Conservation (phyloP, 352 stramenopile species). For the Pythium brachiatum region DNA sequence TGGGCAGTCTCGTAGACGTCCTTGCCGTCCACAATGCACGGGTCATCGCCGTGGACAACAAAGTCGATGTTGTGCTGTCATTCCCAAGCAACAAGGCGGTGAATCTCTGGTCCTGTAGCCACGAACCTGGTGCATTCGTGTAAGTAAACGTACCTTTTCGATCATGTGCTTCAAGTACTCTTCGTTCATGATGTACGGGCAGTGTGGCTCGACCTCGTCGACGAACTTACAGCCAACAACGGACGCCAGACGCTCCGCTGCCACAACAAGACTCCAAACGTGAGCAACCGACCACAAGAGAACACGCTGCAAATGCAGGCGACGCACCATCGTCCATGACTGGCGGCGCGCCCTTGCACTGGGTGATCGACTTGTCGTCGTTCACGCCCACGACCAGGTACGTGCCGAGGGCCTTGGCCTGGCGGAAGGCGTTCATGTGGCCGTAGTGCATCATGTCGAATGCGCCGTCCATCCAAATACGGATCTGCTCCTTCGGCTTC, state of each 20-base stretch:
- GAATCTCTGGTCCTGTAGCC: neutral
- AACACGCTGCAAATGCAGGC: neutral
- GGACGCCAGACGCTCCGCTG: constrained; percentile 93
- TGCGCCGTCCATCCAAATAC: constrained; percentile 98
- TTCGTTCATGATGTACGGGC: constrained; percentile 98
- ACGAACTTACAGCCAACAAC: constrained; percentile 98
- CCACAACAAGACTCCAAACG: neutral
- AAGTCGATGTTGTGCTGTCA: constrained; percentile 95
- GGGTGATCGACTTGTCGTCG: constrained; percentile 95
- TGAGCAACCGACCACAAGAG: neutral
- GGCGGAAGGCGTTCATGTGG: constrained; percentile 99
- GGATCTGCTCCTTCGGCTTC: constrained; percentile 86
- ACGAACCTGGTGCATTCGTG: neutral
- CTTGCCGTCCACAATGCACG: constrained; percentile 98
- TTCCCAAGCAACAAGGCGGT: neutral
- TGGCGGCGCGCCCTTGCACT: constrained; percentile 94
- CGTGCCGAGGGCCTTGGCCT: constrained; percentile 94
- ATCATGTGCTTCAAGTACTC: constrained; percentile 98
- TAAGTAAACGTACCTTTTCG: constrained; percentile 65
- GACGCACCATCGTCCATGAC: constrained; percentile 92
- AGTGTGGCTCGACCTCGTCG: constrained; percentile 96
- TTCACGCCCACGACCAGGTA: constrained; percentile 99
- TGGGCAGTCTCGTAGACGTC: constrained; percentile 98
- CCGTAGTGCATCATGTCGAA: constrained; percentile 99
- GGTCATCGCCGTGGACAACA: constrained; percentile 98